Evolutionary conservation across 2,329 filamentous ascomycete genomes (phyloP).

Genomic region (Xylaria hypoxylon): DNA sequence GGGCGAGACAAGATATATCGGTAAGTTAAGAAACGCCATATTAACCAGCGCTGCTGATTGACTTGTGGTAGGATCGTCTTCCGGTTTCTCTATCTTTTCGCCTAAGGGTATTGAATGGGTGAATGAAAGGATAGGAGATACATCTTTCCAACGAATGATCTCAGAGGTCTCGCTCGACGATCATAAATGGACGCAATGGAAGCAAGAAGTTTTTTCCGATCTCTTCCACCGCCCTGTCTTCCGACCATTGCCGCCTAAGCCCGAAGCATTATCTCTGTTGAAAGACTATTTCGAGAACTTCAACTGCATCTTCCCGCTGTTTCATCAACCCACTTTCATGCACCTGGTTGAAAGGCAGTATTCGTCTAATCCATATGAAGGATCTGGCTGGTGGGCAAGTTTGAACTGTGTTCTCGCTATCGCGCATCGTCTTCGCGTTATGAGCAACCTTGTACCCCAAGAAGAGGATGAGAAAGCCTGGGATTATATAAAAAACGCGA

Average conservation of each 20-base stretch:
- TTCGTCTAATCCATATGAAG: slow-evolving; percentile 89
- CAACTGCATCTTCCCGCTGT: slow-evolving; percentile 98
- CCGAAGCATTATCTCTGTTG: slow-evolving; percentile 87
- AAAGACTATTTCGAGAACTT: slow-evolving; percentile 98
- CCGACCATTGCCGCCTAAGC: slow-evolving; percentile 82
- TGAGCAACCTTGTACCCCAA: slow-evolving; percentile 91
- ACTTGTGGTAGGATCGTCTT: slow-evolving; percentile 79
- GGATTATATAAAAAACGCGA: slow-evolving; percentile 95
- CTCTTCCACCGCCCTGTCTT: slow-evolving; percentile 89
- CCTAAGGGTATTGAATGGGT: slow-evolving; percentile 99
- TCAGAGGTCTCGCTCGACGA: slow-evolving; percentile 90
- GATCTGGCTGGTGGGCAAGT: slow-evolving; percentile 98
- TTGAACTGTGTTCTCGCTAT: slow-evolving; percentile 95
- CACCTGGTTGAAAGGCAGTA: slow-evolving; percentile 95
- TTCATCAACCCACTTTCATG: slow-evolving; percentile 98
- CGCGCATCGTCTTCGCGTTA: slow-evolving; percentile 88
- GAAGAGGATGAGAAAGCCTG: slow-evolving; percentile 96
- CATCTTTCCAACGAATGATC: slow-evolving; percentile 95
- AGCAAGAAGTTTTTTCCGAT: slow-evolving; percentile 95
- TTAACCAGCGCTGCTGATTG: slow-evolving; percentile 1
- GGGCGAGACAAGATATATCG: slow-evolving; percentile 96
- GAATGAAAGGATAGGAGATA: slow-evolving; percentile 96
- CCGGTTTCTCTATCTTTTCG: slow-evolving; percentile 98
- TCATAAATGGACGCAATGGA: slow-evolving; percentile 97
- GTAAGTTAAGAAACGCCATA: slow-evolving; percentile 59